A percentile compares a stretch with the other conserved stretches of the same genome.
Evolutionary conservation across 164 flowering plant genomes (phyloP).

Genomic region (Paratinospora sagittata): DNA sequence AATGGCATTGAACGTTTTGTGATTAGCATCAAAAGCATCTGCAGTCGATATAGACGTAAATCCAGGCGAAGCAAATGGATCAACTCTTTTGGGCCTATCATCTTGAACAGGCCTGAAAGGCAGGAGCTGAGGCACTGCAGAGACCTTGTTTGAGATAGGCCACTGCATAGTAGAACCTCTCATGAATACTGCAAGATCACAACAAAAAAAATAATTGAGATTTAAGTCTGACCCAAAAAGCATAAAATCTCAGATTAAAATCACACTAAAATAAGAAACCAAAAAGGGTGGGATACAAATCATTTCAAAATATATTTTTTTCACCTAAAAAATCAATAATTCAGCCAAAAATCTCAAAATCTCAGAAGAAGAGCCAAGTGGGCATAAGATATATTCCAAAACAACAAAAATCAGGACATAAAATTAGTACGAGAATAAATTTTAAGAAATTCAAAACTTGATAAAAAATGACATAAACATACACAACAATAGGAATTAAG

Average conservation of each 20-base stretch:
- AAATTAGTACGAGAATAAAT: no score
- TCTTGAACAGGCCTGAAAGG: conserved; percentile 37
- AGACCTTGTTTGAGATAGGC: conserved; percentile 46
- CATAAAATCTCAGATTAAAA: background rate
- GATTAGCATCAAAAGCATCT: conserved; percentile 26
- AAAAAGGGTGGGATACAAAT: background rate
- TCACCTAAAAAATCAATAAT: no score
- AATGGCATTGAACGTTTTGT: conserved; percentile 17
- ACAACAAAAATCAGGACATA: background rate
- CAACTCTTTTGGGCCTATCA: conserved; percentile 37
- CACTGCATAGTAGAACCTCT: conserved; percentile 37
- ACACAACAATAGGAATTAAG: background rate
- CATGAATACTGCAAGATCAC: conserved; percentile 26
- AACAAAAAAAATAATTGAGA: no score
- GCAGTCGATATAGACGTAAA: conserved; percentile 29
- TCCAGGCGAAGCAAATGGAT: conserved; percentile 26
- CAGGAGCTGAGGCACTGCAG: conserved; percentile 43
- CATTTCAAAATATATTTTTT: no score
- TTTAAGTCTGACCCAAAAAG: no score
- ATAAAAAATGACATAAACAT: background rate
- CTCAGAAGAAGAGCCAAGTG: background rate
- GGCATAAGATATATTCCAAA: background rate
- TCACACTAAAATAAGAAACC: background rate
- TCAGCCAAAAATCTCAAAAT: background rate
- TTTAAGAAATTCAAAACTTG: background rate